Percentiles rank a stretch among this genome's conserved stretches.
Evolutionary conservation across 345 rosid species (phyloP).

Genomic region (Pugionium cornutum): DNA sequence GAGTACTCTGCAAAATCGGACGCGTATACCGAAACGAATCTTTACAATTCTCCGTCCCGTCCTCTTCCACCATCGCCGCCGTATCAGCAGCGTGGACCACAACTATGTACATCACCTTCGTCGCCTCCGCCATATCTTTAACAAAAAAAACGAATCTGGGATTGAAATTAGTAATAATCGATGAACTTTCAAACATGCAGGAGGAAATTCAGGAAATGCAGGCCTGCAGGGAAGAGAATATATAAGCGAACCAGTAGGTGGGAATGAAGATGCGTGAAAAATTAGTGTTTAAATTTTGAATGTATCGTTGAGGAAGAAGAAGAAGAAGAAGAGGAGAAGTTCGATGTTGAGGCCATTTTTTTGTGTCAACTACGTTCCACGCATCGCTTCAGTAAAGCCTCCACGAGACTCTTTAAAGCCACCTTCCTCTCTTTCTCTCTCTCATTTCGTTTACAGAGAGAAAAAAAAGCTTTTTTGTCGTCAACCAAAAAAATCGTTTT

Average conservation of each 20-base stretch:
- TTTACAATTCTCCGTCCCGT: slow-evolving; percentile 46
- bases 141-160: slow-evolving; percentile 1
- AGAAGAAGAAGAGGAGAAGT: slow-evolving; percentile 1
- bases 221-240: too few relatives aligned
- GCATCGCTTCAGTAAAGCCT: slow-evolving; percentile 49
- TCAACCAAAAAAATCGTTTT: too few relatives aligned
- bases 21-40: slow-evolving; percentile 85
- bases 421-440: slow-evolving; percentile 16
- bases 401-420: slow-evolving; percentile 53
- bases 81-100: slow-evolving; percentile 63
- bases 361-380: slow-evolving; percentile 53
- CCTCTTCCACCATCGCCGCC: slow-evolving; percentile 38
- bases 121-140: slow-evolving; percentile 57
- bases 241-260: too few relatives aligned
- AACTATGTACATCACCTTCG: slow-evolving; percentile 80
- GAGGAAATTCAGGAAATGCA: slow-evolving; percentile 12
- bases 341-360: slow-evolving; percentile 36
- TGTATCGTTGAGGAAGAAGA: slow-evolving; percentile 15
- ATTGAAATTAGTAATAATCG: neutral
- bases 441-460: neutral
- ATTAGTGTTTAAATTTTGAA: slow-evolving; percentile 23
- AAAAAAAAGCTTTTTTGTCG: neutral
- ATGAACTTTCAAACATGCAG: slow-evolving; percentile 6
- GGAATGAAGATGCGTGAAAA: neutral
- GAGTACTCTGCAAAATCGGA: slow-evolving; percentile 86